Evolutionary conservation across 805 yeast genomes (phyloP).

Genomic region (Starmera pachycereana): DNA sequence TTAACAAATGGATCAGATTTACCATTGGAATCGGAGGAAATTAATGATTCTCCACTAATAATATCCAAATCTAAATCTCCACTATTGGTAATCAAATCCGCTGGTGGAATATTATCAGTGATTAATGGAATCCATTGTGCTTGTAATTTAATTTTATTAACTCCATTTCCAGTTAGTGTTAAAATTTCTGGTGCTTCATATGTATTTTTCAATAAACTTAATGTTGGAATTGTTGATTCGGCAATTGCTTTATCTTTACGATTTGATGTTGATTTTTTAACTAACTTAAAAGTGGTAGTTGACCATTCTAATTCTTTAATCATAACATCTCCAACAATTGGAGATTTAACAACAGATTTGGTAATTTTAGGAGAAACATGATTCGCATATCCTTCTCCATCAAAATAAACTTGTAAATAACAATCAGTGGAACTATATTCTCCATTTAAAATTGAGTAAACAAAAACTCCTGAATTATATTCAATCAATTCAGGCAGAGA

Average conservation of each 20-base stretch:
- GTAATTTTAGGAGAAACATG: constrained; percentile 43
- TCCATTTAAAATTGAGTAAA: constrained; percentile 54
- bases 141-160: constrained; percentile 45
- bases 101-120: constrained; percentile 49
- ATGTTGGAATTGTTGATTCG: constrained; percentile 55
- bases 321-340: constrained; percentile 61
- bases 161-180: constrained; percentile 41
- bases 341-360: constrained; percentile 22
- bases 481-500: constrained; percentile 46
- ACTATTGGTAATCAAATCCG: constrained; percentile 64
- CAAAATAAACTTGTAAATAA: constrained; percentile 68
- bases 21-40: constrained; percentile 86
- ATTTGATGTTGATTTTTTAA: constrained; percentile 42
- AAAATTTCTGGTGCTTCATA: constrained; percentile 51
- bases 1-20: constrained; percentile 86
- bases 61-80: constrained; percentile 61
- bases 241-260: constrained; percentile 49
- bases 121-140: constrained; percentile 74
- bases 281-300: constrained; percentile 47
- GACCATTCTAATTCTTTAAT: constrained; percentile 76
- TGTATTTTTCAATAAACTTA: constrained; percentile 53
- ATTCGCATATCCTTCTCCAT: constrained; percentile 59
- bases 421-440: constrained; percentile 42
- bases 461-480: constrained; percentile 68
- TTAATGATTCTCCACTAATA: constrained; percentile 53